Evolutionary conservation across 2,329 filamentous ascomycete genomes (phyloP).

Genomic region (Lasiodiplodia sp.): DNA sequence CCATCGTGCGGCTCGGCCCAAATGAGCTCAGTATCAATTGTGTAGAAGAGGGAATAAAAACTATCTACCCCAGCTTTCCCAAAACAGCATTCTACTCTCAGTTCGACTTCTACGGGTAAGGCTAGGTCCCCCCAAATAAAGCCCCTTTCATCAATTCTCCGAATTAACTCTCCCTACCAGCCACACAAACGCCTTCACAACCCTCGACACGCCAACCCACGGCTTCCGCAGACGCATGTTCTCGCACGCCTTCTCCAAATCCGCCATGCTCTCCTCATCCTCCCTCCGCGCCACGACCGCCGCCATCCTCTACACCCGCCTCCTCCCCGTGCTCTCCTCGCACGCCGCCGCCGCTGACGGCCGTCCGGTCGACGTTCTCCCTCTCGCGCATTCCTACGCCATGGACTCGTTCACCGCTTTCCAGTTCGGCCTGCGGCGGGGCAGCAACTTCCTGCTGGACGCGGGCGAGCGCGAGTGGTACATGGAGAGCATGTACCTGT

Average conservation of each 20-base stretch:
- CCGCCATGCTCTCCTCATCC: conserved; percentile 68
- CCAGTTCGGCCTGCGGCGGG: conserved; percentile 71
- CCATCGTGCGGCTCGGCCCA: conserved; percentile 69
- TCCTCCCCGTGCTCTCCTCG: conserved; percentile 63
- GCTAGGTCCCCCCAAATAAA: too few species aligned
- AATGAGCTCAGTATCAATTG: conserved; percentile 74
- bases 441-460: conserved; percentile 70
- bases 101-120: neutral
- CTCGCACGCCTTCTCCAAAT: conserved; percentile 83
- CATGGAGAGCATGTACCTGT: conserved; percentile 70
- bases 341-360: neutral
- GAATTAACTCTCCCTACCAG: conserved; percentile 21
- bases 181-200: conserved; percentile 75
- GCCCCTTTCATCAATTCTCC: neutral
- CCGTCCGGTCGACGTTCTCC: conserved; percentile 45
- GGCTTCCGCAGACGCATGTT: conserved; percentile 78
- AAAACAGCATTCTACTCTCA: neutral
- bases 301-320: conserved; percentile 64
- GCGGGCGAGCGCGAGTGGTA: conserved; percentile 65
- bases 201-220: conserved; percentile 67
- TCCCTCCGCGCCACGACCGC: conserved; percentile 65
- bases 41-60: conserved; percentile 68
- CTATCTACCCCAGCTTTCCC: conserved; percentile 69
- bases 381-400: conserved; percentile 70
- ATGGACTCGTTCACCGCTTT: conserved; percentile 83